Base-by-base conservation (phyloP, 2,329 filamentous ascomycete genomes). In the Colletotrichum ledebouriae region DNA sequence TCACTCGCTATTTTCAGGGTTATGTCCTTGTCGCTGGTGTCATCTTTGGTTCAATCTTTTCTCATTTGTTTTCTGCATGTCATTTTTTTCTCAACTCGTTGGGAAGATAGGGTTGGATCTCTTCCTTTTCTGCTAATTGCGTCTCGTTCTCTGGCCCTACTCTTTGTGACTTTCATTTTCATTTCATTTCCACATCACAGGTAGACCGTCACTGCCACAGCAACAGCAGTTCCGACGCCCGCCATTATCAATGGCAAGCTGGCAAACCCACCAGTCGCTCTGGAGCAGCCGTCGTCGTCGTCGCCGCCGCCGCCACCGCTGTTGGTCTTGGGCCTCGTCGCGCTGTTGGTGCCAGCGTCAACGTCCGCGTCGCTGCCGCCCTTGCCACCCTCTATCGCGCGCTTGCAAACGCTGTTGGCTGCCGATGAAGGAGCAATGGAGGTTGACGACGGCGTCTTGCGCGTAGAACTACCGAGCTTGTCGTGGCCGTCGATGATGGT, bases 401-500 rank as follows among this genome's bases (percentile, higher is more conserved):
- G 57, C 57, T 69, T 69, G 50, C 66, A 69, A 10, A 53, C 4
- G 1, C 56, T n/a, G 42, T 42, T 56, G 60, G 37, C 47, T 2
- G 53, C 49, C 11, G 64, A 25, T 20, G 53, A 55, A 17, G 53
- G 49, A 10, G 10, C 44, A 3, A 56, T 13, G 15, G 56, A 50
- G 2, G 41, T 17, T 7, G 37, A n/a, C 15, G 34, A 41, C 6
- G 34, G 33, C 6, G n/a, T 11, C 6, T 20, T 20, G 10, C n/a
- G 10, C 22, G 39, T 52, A 0, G 59, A 25, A n/a, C 20, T 57
- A 6, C 13, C 44, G 29, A 67, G 53, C 7, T 67, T 69, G 12
- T 67, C 63, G 33, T 46, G 42, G 1, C 67, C 67, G 12, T 15
- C 49, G 1, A 69, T 46, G 52, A 69, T 53, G 3, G 67, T 69